Evolutionary conservation across 2,329 filamentous ascomycete genomes (phyloP), one percentile per base, ranked within the genome.

Genomic region (Arthrinium puccinioides): DNA sequence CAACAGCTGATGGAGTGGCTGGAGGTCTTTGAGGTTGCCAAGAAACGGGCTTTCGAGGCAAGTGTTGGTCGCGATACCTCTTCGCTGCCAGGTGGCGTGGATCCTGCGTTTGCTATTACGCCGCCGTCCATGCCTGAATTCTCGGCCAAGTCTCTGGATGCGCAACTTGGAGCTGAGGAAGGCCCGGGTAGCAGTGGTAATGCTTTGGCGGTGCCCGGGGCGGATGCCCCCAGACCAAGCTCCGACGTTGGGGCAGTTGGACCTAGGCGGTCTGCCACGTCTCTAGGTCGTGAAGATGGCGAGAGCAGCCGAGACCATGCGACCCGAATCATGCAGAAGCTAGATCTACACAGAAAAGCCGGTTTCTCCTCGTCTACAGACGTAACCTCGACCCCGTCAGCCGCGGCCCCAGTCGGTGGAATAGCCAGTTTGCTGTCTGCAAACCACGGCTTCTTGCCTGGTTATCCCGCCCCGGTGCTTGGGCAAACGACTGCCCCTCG

Each of bases 1-100:
- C 70, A 68, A 34, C 87, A 97, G 55, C 74, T 98, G n/a, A 88
- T 85, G 41, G 86, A 94, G 51, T 98, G 92, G 92, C 79, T 98
- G 38, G 79, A 86, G 46, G 82, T 90, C 0, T 96, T 98, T 50
- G 90, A 98, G 49, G 78, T 89, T 13, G 89, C 90, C 37, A 98
- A 98, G 64, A 87, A 89, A 49, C 87, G 84, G 55, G 90, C 90
- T 1, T 76, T 98, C 32, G 87, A 97, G 55, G 82, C 72, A 13
- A 82, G 69, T 51, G 74, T 79, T 46, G 70, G 67, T 21, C 64
- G 70, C 35, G 69, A 69, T 33, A 67, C 57, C 38, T 63, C 59
- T 16, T 57, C 64, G 3, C 54, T 72, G 5, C 61, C 67, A 5
- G 70, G 72, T 18, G 66, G 68, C 18, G 53, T 72, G 32, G 82